These are phyloP conservation scores for Chytridium lagenaria DNA, from an alignment of 371 early-diverging fungal species.

Conservation along the genomic window DNA sequence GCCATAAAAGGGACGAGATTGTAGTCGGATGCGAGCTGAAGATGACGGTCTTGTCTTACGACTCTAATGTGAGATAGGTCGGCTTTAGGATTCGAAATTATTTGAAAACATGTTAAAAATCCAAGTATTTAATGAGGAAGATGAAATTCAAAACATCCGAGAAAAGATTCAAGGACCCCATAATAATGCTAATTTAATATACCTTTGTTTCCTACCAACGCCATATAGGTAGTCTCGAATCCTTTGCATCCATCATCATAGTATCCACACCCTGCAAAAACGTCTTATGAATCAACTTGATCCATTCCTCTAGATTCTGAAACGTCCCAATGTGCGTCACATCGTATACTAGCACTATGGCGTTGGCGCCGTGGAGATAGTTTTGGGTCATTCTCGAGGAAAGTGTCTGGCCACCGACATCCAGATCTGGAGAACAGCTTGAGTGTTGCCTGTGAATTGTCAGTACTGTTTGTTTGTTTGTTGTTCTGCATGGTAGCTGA, in stretches of 20 bases:
- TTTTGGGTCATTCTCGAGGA: slow-evolving; percentile 23
- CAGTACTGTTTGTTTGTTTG: neutral
- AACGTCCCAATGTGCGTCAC: slow-evolving; percentile 35
- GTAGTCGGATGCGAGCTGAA: slow-evolving; percentile 1
- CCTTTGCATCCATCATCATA: neutral
- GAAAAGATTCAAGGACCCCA: too few species aligned
- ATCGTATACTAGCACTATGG: slow-evolving; percentile 37
- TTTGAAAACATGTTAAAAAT: too few species aligned
- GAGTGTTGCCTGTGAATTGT: neutral
- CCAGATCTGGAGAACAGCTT: slow-evolving; percentile 31
- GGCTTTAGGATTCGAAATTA: neutral
- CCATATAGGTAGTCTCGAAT: slow-evolving; percentile 25
- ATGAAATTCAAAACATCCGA: too few species aligned
- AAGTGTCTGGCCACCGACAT: slow-evolving; percentile 36
- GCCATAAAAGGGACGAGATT: slow-evolving; percentile 14
- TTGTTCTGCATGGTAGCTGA: neutral
- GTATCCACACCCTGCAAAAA: neutral
- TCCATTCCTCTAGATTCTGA: slow-evolving; percentile 23
- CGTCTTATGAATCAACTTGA: slow-evolving; percentile 23
- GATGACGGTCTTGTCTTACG: slow-evolving; percentile 8
- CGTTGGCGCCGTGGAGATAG: slow-evolving; percentile 31
- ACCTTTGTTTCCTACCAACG: slow-evolving; percentile 25
- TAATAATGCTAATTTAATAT: too few species aligned
- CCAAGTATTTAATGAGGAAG: too few species aligned
- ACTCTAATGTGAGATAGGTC: slow-evolving; percentile 6